phyloP scores from a whole-genome alignment of 2,329 filamentous ascomycete genomes.

The Phialophora expanda region DNA sequence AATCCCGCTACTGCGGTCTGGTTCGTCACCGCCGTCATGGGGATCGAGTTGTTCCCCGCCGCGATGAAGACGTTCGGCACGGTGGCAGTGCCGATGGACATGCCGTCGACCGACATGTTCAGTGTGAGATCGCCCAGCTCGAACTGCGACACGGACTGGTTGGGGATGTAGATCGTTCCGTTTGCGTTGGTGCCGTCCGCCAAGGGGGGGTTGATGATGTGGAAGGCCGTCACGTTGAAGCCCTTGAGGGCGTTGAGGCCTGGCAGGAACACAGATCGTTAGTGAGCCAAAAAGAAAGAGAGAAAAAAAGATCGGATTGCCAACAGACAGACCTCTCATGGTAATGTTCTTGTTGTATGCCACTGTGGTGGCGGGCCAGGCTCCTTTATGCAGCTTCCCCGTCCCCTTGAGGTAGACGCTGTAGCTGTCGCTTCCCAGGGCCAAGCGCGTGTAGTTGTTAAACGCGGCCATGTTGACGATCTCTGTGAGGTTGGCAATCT shows the following conservation, averaged over 20 bases:
- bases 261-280: conserved; percentile 39
- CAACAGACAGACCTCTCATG: conserved; percentile 57
- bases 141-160: conserved; percentile 63
- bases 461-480: conserved; percentile 56
- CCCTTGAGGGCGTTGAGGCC: conserved; percentile 63
- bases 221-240: conserved; percentile 57
- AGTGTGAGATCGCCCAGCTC: conserved; percentile 64
- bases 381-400: conserved; percentile 58
- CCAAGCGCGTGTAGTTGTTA: conserved; percentile 55
- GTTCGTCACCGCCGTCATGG: conserved; percentile 58
- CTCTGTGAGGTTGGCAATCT: conserved; percentile 51
- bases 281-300: no score
- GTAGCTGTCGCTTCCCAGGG: conserved; percentile 57
- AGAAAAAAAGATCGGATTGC: no score
- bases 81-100: conserved; percentile 56
- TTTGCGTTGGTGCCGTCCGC: conserved; percentile 59
- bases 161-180: conserved; percentile 63
- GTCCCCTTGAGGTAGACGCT: conserved; percentile 58
- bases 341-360: conserved; percentile 62
- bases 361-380: conserved; percentile 57
- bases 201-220: conserved; percentile 49
- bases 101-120: conserved; percentile 56
- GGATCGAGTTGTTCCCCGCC: conserved; percentile 60
- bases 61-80: conserved; percentile 58
- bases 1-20: conserved; percentile 46